Conservation (phyloP, 164 flowering plant genomes). For the Brasenia schreberi region DNA sequence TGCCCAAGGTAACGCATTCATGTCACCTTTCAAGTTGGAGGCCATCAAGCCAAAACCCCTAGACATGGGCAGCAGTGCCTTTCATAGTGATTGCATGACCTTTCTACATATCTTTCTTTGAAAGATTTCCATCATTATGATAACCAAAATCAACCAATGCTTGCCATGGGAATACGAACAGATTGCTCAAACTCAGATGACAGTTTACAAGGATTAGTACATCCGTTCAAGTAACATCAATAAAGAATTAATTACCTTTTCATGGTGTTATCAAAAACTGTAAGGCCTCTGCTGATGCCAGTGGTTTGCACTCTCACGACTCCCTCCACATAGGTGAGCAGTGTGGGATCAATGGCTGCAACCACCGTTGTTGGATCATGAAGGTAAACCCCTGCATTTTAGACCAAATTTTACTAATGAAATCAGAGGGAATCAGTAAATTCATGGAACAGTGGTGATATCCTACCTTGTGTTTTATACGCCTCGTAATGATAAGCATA, state of each 20-base stretch:
- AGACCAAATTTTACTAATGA: background rate
- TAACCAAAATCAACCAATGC: too few species aligned
- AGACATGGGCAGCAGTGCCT: too few species aligned
- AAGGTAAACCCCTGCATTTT: conserved; percentile 79
- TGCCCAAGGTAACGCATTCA: too few species aligned
- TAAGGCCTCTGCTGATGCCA: conserved; percentile 85
- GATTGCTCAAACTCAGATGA: too few species aligned
- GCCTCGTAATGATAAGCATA: conserved; percentile 65
- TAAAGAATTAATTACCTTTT: conserved; percentile 38
- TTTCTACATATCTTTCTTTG: too few species aligned
- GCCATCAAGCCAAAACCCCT: too few species aligned
- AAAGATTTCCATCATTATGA: too few species aligned
- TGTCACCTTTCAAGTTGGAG: too few species aligned
- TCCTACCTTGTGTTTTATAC: conserved; percentile 55
- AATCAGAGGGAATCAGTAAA: background rate
- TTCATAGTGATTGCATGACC: too few species aligned
- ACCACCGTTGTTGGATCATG: conserved; percentile 84
- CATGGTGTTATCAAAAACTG: conserved; percentile 56
- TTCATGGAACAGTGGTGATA: background rate
- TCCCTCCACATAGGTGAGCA: conserved; percentile 66
- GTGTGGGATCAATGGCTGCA: conserved; percentile 78
- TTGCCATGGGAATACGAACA: too few species aligned
- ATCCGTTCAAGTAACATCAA: background rate
- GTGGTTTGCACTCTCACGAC: conserved; percentile 82
- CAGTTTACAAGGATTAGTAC: too few species aligned